phyloP scores from a whole-genome alignment of 768 basidiomycete genomes.

The Podaxis mareebaensis region DNA sequence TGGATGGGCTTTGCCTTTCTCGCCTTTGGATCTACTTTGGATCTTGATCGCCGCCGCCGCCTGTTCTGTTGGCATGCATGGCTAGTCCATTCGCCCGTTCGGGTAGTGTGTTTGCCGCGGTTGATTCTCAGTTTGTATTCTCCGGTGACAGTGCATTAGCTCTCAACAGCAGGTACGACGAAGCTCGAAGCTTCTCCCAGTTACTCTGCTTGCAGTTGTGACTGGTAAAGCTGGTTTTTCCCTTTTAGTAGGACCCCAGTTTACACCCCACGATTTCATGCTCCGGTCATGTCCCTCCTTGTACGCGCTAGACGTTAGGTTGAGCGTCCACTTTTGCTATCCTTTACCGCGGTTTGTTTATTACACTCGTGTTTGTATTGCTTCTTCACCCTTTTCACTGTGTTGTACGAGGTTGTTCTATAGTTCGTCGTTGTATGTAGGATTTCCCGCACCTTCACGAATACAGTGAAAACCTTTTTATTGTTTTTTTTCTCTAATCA shows the following conservation, averaged over 20 bases:
- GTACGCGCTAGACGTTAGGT: slow-evolving; percentile 10
- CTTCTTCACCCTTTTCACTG: slow-evolving; percentile 30
- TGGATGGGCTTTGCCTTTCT: not conserved
- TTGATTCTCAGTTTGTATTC: slow-evolving; percentile 6
- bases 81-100: slow-evolving; percentile 37
- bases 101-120: slow-evolving; percentile 28
- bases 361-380: not conserved
- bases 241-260: not conserved
- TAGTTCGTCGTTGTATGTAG: slow-evolving; percentile 11
- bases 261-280: slow-evolving; percentile 10
- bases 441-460: slow-evolving; percentile 10
- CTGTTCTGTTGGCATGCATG: slow-evolving; percentile 24
- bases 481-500: not conserved
- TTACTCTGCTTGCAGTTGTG: slow-evolving; percentile 10
- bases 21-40: not conserved
- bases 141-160: slow-evolving; percentile 18
- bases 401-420: slow-evolving; percentile 40
- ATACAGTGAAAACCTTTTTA: slow-evolving; percentile 15
- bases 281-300: slow-evolving; percentile 13
- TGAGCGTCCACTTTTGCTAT: slow-evolving; percentile 7
- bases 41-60: slow-evolving; percentile 2
- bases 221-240: slow-evolving; percentile 3
- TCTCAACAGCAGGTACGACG: slow-evolving; percentile 21
- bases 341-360: not conserved
- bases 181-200: slow-evolving; percentile 32